Evolutionary conservation across 2,329 filamentous ascomycete genomes (phyloP).

Genomic region (Pestalotiopsis sp.): DNA sequence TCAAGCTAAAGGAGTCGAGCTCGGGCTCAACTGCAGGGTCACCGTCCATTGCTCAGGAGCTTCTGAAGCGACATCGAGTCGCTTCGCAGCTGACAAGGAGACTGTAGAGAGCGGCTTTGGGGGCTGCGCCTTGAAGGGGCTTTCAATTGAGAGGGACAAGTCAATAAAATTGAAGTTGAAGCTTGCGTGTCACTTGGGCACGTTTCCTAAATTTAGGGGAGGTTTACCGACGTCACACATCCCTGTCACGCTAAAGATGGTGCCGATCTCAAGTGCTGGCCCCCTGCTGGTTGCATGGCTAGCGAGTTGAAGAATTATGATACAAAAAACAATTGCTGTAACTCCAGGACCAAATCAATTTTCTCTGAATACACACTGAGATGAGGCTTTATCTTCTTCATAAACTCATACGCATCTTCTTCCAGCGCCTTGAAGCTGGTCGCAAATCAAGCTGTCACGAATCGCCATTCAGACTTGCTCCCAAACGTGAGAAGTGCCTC

Average conservation of each 20-base stretch:
- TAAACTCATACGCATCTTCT: too few species aligned
- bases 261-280: background rate
- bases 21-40: conserved; percentile 69
- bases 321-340: background rate
- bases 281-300: too few species aligned
- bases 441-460: too few species aligned
- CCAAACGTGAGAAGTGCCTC: too few species aligned
- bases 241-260: conserved; percentile 12
- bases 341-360: background rate
- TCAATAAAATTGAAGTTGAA: background rate
- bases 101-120: background rate
- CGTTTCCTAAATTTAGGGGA: conserved; percentile 9
- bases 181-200: conserved; percentile 7
- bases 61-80: conserved; percentile 21
- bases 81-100: background rate
- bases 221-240: conserved; percentile 15
- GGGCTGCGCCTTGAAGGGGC: background rate
- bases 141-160: background rate
- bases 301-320: too few species aligned
- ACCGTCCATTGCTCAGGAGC: conserved; percentile 62
- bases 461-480: too few species aligned
- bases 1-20: conserved; percentile 84
- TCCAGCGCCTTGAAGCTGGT: too few species aligned
- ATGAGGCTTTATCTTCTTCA: too few species aligned
- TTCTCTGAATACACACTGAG: too few species aligned